These are phyloP conservation scores for Schwanniomyces polymorphus DNA, from an alignment of 805 yeast species.

Conservation along the genomic window DNA sequence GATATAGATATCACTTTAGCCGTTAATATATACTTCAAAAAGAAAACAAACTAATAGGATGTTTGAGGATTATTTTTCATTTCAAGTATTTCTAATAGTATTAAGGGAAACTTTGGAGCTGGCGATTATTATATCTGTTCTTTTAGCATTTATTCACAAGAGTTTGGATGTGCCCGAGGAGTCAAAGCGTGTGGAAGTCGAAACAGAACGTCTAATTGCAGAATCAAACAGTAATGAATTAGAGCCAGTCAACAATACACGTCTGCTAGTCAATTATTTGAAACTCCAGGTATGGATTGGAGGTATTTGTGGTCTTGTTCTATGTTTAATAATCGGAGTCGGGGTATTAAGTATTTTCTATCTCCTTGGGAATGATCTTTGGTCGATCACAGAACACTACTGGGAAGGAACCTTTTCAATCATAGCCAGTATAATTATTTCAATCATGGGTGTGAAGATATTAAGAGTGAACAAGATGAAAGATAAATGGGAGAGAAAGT, in stretches of 20 bases:
- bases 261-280: slow-evolving; percentile 18
- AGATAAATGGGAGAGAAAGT: slow-evolving; percentile 43
- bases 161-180: slow-evolving; percentile 24
- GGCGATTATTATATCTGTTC: slow-evolving; percentile 72
- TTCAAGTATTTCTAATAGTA: slow-evolving; percentile 72
- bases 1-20: slow-evolving; percentile 25
- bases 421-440: slow-evolving; percentile 43
- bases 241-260: background rate
- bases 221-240: background rate
- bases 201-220: background rate
- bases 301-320: slow-evolving; percentile 38
- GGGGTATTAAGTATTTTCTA: slow-evolving; percentile 39
- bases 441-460: slow-evolving; percentile 47
- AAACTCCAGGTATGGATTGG: slow-evolving; percentile 45
- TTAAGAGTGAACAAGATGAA: slow-evolving; percentile 45
- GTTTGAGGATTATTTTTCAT: slow-evolving; percentile 53
- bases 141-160: slow-evolving; percentile 69
- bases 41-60: background rate
- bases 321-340: slow-evolving; percentile 41
- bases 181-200: background rate
- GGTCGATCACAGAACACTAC: slow-evolving; percentile 47
- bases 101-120: slow-evolving; percentile 74
- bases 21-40: background rate
- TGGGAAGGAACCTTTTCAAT: slow-evolving; percentile 50
- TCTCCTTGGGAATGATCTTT: slow-evolving; percentile 41